Conservation (phyloP, 2,329 filamentous ascomycete genomes). For the Xylariaceae sp. region DNA sequence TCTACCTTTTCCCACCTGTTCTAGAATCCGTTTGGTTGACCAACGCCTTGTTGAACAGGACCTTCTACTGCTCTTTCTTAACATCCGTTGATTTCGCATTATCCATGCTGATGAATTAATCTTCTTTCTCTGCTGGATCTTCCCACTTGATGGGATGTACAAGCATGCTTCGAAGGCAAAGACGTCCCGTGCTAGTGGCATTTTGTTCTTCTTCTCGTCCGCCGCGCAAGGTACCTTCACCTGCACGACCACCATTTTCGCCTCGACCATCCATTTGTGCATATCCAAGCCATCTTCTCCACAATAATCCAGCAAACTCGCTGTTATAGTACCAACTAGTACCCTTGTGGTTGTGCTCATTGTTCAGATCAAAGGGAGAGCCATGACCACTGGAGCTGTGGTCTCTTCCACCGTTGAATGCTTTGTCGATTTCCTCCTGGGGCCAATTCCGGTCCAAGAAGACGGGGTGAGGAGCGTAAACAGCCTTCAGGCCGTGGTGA, state of each 20-base stretch:
- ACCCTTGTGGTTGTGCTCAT: constrained; percentile 84
- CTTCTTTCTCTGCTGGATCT: constrained; percentile 51
- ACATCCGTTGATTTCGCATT: constrained; percentile 11
- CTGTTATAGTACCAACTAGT: constrained; percentile 87
- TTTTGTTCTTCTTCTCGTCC: constrained; percentile 58
- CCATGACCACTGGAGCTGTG: constrained; percentile 68
- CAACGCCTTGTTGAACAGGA: constrained; percentile 17
- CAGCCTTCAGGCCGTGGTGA: constrained; percentile 78
- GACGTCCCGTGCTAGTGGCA: constrained; percentile 60
- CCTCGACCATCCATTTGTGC: constrained; percentile 58
- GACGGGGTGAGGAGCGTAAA: constrained; percentile 81
- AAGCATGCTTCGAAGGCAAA: constrained; percentile 81
- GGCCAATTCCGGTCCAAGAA: constrained; percentile 79
- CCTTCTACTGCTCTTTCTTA: constrained; percentile 20
- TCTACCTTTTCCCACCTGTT: constrained; percentile 25
- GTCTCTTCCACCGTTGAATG: constrained; percentile 79
- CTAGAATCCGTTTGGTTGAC: constrained; percentile 27
- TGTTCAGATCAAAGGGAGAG: constrained; percentile 69
- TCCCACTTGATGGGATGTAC: constrained; percentile 81
- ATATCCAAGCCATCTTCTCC: constrained; percentile 76
- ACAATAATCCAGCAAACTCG: constrained; percentile 77
- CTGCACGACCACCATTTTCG: constrained; percentile 55
- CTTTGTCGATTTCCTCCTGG: constrained; percentile 70
- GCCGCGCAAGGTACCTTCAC: constrained; percentile 54
- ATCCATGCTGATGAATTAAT: no score